phyloP scores from a whole-genome alignment of 805 yeast genomes.

The Myxozyma sirexii region DNA sequence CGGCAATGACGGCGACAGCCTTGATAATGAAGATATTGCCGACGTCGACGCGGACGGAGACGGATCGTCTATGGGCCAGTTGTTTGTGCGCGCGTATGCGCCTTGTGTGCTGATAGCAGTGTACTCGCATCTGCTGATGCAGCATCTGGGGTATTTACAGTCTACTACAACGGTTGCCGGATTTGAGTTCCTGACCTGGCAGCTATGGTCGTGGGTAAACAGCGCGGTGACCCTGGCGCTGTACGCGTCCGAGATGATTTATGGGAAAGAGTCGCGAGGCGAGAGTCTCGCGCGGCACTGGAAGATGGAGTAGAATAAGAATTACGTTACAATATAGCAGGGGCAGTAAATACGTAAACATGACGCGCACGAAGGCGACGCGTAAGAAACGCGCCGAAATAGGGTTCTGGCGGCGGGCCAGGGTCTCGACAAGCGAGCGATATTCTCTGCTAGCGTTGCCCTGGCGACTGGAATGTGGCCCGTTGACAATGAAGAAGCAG shows the following conservation, averaged over 20 bases:
- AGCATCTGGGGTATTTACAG: constrained; percentile 73
- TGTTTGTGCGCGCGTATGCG: constrained; percentile 59
- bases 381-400: neutral
- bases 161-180: constrained; percentile 65
- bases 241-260: constrained; percentile 73
- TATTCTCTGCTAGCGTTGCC: no score
- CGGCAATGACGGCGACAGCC: neutral
- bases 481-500: neutral
- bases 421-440: constrained; percentile 1
- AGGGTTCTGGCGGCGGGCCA: neutral
- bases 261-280: constrained; percentile 35
- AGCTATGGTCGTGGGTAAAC: constrained; percentile 97
- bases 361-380: constrained; percentile 9
- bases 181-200: constrained; percentile 59
- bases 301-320: constrained; percentile 33
- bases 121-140: constrained; percentile 90
- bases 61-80: constrained; percentile 5
- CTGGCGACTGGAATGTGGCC: constrained; percentile 10
- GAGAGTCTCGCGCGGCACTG: constrained; percentile 35
- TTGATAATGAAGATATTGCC: neutral
- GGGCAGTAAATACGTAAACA: neutral
- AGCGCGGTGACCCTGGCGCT: constrained; percentile 77
- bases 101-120: constrained; percentile 95
- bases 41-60: constrained; percentile 13
- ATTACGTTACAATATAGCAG: neutral